These are phyloP conservation scores for Thalassiosira sp. DNA, from an alignment of 352 stramenopile genomes.

Conservation along the genomic window DNA sequence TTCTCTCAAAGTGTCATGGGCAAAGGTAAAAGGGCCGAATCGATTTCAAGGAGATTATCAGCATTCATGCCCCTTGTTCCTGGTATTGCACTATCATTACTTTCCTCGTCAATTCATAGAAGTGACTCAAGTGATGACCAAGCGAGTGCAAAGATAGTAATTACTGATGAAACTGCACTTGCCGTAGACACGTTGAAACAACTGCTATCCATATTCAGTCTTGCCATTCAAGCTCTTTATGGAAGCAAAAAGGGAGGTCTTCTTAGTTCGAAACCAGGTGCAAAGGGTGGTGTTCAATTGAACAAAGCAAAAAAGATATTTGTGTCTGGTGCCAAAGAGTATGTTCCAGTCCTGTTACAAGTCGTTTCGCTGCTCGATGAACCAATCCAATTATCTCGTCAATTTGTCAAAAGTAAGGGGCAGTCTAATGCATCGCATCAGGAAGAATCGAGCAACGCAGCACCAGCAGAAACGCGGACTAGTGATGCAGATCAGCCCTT, in stretches of 20 bases:
- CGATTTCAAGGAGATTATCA: constrained; percentile 60
- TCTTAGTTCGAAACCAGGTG: constrained; percentile 35
- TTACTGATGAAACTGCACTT: constrained; percentile 40
- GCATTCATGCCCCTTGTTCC: constrained; percentile 80
- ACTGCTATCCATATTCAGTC: constrained; percentile 67
- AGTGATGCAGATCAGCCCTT: constrained; percentile 1
- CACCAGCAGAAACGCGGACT: not conserved
- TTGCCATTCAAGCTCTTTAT: constrained; percentile 73
- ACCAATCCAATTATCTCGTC: constrained; percentile 32
- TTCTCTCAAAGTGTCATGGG: constrained; percentile 19
- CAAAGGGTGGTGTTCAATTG: constrained; percentile 32
- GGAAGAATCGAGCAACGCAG: not conserved
- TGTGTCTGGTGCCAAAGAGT: constrained; percentile 70
- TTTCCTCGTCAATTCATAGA: constrained; percentile 42
- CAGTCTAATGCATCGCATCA: not conserved
- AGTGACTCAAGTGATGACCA: constrained; percentile 27
- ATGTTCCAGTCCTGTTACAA: constrained; percentile 66
- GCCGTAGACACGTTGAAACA: constrained; percentile 50
- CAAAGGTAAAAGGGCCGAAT: constrained; percentile 46
- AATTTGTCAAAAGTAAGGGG: constrained; percentile 3
- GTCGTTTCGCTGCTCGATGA: constrained; percentile 55
- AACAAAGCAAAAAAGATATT: constrained; percentile 52
- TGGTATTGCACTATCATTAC: constrained; percentile 68
- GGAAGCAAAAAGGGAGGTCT: constrained; percentile 72
- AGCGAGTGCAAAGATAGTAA: constrained; percentile 9